Evolutionary conservation across 2,329 filamentous ascomycete genomes (phyloP), one percentile per base, ranked within the genome.

Genomic region (Tolypocladium inflatum): DNA sequence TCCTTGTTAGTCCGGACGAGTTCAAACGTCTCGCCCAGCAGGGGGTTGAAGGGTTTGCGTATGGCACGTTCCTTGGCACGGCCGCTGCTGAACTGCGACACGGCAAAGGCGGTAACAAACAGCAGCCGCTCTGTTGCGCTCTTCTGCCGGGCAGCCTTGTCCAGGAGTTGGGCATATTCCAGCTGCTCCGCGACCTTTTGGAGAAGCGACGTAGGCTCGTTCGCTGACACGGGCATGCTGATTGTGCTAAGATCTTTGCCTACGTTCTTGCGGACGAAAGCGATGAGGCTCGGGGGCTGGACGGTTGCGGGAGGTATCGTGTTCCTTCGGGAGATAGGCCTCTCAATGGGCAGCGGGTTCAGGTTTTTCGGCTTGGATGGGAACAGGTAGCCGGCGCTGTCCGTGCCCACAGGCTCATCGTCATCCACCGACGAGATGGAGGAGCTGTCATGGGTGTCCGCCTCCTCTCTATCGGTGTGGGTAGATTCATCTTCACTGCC

Each of bases 221-320:
- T 99, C 30, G 93, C 87, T 5, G 93, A 96, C 1, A 97, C 94
- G 0, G 94, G 94, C 93, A 97, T 97, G 54, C 91, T 92, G 63
- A 99, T 96, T 3, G 91, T 95, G 60, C 91, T 96, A 54, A 99
- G 78, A 72, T 99, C 94, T 73, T 99, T 99, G 68, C 94, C 94
- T 11, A 97, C 94, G 65, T 99, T 99, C 73, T 97, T 99, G 64
- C 94, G 86, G 38, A 97, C 80, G 71, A 97, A 96, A 0, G 90
- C 90, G 63, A 99, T 96, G 56, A 99, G 78, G 70, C 91, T 96
- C 0, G 94, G 94, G 0, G 94, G 94, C 58, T 86, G 78, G 17
- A 91, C 85, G 35, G 87, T 91, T 8, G 92, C 85, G 2, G 88
- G 79, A 3, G 86, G 81, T 19, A 99, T 84, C 0, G 84, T 87